These are phyloP conservation scores for Pseudocercospora ulei DNA, from an alignment of 2,329 filamentous ascomycete genomes.

Conservation along the genomic window DNA sequence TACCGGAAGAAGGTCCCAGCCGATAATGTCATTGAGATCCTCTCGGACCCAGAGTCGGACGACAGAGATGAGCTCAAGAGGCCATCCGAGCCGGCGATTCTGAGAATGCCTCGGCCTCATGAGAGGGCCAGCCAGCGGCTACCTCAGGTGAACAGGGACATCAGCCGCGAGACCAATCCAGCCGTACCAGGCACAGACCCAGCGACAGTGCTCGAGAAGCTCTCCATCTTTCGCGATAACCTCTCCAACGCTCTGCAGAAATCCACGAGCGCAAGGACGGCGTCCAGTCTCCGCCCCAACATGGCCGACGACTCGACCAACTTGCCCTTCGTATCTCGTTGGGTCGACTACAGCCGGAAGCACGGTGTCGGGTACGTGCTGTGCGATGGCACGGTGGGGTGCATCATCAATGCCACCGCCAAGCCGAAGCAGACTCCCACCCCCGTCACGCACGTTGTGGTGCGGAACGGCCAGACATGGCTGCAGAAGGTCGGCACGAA, in stretches of 20 bases:
- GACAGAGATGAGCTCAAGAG: constrained; percentile 20
- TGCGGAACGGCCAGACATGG: constrained; percentile 61
- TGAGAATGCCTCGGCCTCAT: constrained; percentile 29
- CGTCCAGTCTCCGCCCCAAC: constrained; percentile 19
- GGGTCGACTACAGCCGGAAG: constrained; percentile 83
- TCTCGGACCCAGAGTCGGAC: constrained; percentile 31
- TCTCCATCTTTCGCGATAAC: constrained; percentile 41
- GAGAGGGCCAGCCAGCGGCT: constrained; percentile 26
- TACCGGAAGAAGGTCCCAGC: constrained; percentile 24
- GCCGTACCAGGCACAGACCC: constrained; percentile 38
- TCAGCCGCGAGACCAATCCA: constrained; percentile 15
- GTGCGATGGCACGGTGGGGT: constrained; percentile 71
- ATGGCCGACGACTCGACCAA: constrained; percentile 30
- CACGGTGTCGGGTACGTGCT: constrained; percentile 77
- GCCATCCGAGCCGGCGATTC: constrained; percentile 14
- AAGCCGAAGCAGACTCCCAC: constrained; percentile 29
- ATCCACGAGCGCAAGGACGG: constrained; percentile 19
- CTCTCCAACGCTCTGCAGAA: constrained; percentile 39
- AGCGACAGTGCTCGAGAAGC: constrained; percentile 38
- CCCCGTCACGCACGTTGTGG: constrained; percentile 62
- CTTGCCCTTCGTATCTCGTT: constrained; percentile 57
- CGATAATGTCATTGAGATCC: constrained; percentile 33
- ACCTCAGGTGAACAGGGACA: constrained; percentile 22
- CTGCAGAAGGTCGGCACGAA: constrained; percentile 38
- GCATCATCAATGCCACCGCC: constrained; percentile 44